Conservation (phyloP, 768 basidiomycete genomes). For the Gymnopilus dilepis region DNA sequence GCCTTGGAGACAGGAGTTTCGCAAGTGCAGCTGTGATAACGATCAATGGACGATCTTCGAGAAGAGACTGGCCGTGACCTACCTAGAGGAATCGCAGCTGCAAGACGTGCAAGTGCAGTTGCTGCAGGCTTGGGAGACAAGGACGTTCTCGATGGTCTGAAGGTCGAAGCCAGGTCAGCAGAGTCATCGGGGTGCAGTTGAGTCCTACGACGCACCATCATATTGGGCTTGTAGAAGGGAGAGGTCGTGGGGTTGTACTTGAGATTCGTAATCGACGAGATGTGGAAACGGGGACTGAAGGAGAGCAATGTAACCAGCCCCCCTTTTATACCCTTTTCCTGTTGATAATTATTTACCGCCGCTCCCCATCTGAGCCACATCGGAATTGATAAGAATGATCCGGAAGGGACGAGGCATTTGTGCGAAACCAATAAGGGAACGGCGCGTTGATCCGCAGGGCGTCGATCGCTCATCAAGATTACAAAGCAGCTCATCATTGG, state of each 20-base stretch:
- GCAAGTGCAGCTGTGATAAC: conserved; percentile 8
- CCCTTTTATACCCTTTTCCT: conserved; percentile 8
- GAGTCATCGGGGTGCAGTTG: too few species aligned
- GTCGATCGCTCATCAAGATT: not conserved
- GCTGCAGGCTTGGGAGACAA: conserved; percentile 10
- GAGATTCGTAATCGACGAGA: not conserved
- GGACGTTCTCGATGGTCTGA: conserved; percentile 9
- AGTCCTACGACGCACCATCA: conserved; percentile 6
- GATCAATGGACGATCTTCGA: not conserved
- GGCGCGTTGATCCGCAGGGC: not conserved
- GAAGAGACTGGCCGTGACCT: not conserved
- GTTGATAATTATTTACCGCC: conserved; percentile 4
- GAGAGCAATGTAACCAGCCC: not conserved
- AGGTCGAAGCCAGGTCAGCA: too few species aligned
- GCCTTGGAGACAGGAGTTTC: conserved; percentile 19
- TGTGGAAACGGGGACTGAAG: not conserved
- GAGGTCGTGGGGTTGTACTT: not conserved
- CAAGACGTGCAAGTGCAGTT: conserved; percentile 14
- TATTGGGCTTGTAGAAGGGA: not conserved
- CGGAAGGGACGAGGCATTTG: conserved; percentile 17
- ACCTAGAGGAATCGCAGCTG: conserved; percentile 15
- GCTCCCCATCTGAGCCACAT: not conserved
- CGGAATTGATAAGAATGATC: not conserved
- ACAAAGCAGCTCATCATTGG: conserved; percentile 1
- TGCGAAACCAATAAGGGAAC: conserved; percentile 17